A percentile compares a stretch with the other conserved stretches of the same genome.
phyloP scores from a whole-genome alignment of 768 basidiomycete species.

The Macrocybe gigantea region DNA sequence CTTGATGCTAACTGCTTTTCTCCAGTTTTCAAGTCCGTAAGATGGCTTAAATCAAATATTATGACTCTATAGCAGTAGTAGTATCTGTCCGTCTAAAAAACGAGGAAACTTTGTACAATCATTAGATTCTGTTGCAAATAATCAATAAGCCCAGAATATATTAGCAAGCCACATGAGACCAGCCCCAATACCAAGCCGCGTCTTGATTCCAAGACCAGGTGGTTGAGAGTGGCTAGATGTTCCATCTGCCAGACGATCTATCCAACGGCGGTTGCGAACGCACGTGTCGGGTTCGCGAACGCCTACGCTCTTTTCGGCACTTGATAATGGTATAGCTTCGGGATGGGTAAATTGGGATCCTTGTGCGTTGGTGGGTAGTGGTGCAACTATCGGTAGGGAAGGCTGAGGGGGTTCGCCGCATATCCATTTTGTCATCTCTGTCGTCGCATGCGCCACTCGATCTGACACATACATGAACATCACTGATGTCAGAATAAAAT shows the following conservation, averaged over 20 bases:
- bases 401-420: slow-evolving; percentile 28
- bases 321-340: slow-evolving; percentile 10
- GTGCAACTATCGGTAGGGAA: slow-evolving; percentile 7
- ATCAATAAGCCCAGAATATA: slow-evolving; percentile 43
- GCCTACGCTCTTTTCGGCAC: slow-evolving; percentile 15
- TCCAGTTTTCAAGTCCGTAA: neutral
- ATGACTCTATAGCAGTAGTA: too few species aligned
- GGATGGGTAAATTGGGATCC: slow-evolving; percentile 12
- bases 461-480: slow-evolving; percentile 81
- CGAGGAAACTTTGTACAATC: neutral
- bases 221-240: slow-evolving; percentile 16
- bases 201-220: slow-evolving; percentile 30
- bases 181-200: slow-evolving; percentile 34
- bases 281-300: slow-evolving; percentile 34
- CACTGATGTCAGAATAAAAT: slow-evolving; percentile 68
- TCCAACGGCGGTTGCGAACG: slow-evolving; percentile 38
- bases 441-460: slow-evolving; percentile 70
- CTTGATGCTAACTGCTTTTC: neutral
- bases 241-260: slow-evolving; percentile 42
- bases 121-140: slow-evolving; percentile 1
- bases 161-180: slow-evolving; percentile 63
- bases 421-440: slow-evolving; percentile 58
- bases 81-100: neutral
- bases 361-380: slow-evolving; percentile 11
- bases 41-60: neutral